Conservation (phyloP, 139 green algal species). For the Spirogloea muscicola region DNA sequence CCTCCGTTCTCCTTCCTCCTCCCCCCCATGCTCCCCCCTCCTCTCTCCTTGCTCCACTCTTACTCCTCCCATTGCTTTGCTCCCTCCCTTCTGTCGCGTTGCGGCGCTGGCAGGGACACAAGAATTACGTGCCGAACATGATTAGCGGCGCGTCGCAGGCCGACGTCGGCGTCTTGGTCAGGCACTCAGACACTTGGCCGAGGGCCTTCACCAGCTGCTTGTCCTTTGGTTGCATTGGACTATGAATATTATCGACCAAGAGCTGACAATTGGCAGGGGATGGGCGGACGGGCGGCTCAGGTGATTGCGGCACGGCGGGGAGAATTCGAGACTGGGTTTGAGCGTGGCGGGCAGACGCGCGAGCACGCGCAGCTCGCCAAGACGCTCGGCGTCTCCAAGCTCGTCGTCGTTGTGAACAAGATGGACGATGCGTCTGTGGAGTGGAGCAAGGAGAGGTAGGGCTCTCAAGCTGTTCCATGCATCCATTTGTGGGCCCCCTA, state of each 20-base stretch:
- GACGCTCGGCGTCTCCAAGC: conserved; percentile 59
- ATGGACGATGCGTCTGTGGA: conserved; percentile 60
- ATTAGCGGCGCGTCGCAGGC: conserved; percentile 58
- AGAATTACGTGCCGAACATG: conserved; percentile 67
- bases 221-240: too few relatives aligned
- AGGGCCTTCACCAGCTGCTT: too few relatives aligned
- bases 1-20: too few relatives aligned
- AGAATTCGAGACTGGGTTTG: conserved; percentile 65
- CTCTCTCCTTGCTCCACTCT: too few relatives aligned
- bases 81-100: too few relatives aligned
- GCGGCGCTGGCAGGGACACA: conserved; percentile 59
- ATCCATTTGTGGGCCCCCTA: too few relatives aligned
- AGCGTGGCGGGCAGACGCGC: conserved; percentile 58
- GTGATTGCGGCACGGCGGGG: conserved; percentile 59
- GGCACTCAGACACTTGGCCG: too few relatives aligned
- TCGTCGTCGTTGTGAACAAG: conserved; percentile 64
- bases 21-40: too few relatives aligned
- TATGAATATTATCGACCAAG: too few relatives aligned
- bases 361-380: conserved; percentile 64
- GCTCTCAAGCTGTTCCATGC: too few relatives aligned
- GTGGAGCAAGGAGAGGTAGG: conserved; percentile 69
- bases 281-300: too few relatives aligned
- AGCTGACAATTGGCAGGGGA: too few relatives aligned
- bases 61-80: background rate
- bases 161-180: conserved; percentile 56